These are phyloP conservation scores for Trichoderma breve DNA, from an alignment of 2,329 filamentous ascomycete species.

Conservation along the genomic window DNA sequence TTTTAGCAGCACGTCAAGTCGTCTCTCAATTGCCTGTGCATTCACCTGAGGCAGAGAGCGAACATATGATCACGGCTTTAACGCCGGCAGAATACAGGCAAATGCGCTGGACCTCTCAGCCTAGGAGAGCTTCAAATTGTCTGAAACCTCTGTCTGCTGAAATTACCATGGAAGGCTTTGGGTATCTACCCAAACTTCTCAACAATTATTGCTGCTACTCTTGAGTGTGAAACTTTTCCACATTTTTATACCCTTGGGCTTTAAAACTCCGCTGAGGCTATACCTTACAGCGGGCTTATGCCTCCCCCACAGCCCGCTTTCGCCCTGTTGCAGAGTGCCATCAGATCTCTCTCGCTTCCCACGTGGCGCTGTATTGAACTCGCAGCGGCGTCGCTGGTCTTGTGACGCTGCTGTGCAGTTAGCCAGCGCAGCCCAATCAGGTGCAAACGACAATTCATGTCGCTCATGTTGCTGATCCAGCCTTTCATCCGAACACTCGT, in stretches of 20 bases:
- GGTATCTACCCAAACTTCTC: background rate
- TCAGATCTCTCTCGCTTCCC: slow-evolving; percentile 14
- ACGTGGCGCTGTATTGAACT: slow-evolving; percentile 9
- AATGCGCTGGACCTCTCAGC: background rate
- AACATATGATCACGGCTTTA: background rate
- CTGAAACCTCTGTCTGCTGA: background rate
- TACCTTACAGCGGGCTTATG: slow-evolving; percentile 13
- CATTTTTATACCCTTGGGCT: background rate
- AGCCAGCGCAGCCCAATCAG: background rate
- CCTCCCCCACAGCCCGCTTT: slow-evolving; percentile 7
- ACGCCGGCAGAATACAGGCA: background rate
- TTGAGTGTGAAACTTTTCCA: background rate
- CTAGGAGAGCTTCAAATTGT: background rate
- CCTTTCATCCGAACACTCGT: background rate
- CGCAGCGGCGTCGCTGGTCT: slow-evolving; percentile 12
- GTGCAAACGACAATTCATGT: background rate
- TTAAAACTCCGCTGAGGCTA: background rate
- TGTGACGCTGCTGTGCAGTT: slow-evolving; percentile 11
- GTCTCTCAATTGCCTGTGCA: background rate
- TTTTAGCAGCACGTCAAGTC: background rate
- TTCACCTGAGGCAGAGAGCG: background rate
- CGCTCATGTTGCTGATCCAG: background rate
- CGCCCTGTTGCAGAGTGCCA: slow-evolving; percentile 8
- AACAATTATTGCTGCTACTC: background rate
- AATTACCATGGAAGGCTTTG: background rate